Conservation (phyloP, 148 eudicot genomes). For the Fallopia convolvulus region DNA sequence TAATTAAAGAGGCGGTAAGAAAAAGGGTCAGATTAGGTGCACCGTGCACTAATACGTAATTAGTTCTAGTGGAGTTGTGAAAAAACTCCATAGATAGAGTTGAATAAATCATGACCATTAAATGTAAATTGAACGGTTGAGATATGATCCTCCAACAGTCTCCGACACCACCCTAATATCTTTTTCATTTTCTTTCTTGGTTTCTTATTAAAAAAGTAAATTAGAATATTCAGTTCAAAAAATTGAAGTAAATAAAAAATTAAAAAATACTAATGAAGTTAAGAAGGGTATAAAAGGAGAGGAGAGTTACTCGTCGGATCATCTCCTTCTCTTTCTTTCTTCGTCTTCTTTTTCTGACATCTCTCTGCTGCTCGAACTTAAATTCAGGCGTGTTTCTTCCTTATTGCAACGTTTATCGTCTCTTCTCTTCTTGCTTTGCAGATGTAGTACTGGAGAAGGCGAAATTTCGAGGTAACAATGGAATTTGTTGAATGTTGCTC, state of each 20-base stretch:
- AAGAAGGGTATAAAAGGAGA: conserved; percentile 1
- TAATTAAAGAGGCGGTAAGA: background rate
- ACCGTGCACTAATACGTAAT: background rate
- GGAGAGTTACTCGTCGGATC: background rate
- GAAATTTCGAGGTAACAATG: background rate
- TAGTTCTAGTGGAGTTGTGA: no score
- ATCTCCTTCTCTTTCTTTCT: background rate
- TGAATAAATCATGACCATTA: no score
- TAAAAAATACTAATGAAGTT: background rate
- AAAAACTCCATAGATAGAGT: no score
- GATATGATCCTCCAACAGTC: background rate
- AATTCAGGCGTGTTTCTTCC: background rate
- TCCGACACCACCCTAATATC: background rate
- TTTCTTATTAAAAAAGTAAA: background rate
- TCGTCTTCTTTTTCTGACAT: background rate
- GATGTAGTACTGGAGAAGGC: background rate
- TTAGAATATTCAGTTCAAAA: background rate
- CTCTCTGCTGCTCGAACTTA: background rate
- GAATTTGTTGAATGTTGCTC: background rate
- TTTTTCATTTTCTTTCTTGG: background rate
- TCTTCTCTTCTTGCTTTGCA: background rate
- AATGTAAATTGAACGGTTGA: no score
- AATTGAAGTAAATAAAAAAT: background rate
- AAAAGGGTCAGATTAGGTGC: background rate
- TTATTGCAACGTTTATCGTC: background rate